Evolutionary conservation across 1,139 yeast species (phyloP).

Genomic region (Chernovozyma aurita): DNA sequence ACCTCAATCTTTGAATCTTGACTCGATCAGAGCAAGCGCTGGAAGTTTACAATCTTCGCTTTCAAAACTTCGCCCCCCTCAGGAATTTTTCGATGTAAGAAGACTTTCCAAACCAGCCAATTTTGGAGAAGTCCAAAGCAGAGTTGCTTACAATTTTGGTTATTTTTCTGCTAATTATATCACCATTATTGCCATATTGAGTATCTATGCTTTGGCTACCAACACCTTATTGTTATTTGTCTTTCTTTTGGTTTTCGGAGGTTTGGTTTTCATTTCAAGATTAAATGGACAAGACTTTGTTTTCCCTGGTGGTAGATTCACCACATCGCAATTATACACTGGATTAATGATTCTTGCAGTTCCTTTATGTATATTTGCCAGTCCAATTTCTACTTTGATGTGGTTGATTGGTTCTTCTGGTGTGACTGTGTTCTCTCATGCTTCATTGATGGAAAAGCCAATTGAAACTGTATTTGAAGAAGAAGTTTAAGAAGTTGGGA

Average conservation of each 20-base stretch:
- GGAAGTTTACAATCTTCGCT: constrained; percentile 54
- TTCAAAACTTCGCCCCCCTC: constrained; percentile 78
- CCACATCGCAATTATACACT: constrained; percentile 85
- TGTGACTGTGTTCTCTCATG: constrained; percentile 84
- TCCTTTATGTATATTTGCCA: constrained; percentile 89
- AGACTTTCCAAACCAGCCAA: constrained; percentile 87
- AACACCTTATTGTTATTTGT: constrained; percentile 83
- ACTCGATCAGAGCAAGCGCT: constrained; percentile 41
- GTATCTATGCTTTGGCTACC: constrained; percentile 61
- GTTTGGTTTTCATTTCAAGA: constrained; percentile 72
- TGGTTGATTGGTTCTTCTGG: constrained; percentile 97
- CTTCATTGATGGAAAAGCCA: constrained; percentile 93
- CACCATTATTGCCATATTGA: constrained; percentile 63
- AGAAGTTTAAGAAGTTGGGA: constrained; percentile 50
- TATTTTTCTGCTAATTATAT: constrained; percentile 88
- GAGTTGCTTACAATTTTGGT: constrained; percentile 81
- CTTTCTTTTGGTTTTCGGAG: constrained; percentile 60
- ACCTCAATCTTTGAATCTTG: constrained; percentile 48
- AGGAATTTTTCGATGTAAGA: constrained; percentile 89
- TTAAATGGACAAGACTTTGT: constrained; percentile 79
- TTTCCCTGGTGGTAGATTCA: constrained; percentile 62
- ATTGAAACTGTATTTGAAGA: constrained; percentile 96
- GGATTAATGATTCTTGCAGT: constrained; percentile 73
- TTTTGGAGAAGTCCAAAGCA: constrained; percentile 83
- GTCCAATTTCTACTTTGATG: constrained; percentile 89